Percentiles rank a stretch among this genome's conserved stretches.
Conservation (phyloP, 306 rosid genomes). For the Delonix regia region DNA sequence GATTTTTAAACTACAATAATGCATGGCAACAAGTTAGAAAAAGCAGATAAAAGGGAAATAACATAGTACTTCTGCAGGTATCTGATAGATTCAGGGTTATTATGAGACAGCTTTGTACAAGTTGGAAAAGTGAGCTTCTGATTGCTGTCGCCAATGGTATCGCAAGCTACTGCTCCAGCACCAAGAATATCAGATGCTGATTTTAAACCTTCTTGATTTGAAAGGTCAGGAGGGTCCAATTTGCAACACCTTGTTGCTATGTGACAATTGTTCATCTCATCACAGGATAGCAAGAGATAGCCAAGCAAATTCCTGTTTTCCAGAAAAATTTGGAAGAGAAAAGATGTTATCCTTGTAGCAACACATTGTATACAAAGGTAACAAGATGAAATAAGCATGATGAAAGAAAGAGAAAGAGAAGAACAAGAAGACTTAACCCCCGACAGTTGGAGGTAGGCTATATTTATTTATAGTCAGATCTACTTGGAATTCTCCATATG, state of each 20-base stretch:
- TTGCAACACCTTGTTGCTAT: slow-evolving; percentile 76
- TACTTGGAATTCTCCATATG: neutral
- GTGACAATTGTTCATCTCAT: slow-evolving; percentile 60
- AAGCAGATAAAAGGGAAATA: slow-evolving; percentile 15
- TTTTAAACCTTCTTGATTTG: slow-evolving; percentile 59
- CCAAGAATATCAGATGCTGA: slow-evolving; percentile 70
- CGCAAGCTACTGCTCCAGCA: slow-evolving; percentile 89
- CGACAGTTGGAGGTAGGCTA: slow-evolving; percentile 23
- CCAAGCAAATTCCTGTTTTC: slow-evolving; percentile 85
- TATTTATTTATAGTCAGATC: neutral
- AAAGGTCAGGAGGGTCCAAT: slow-evolving; percentile 47
- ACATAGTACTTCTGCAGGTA: slow-evolving; percentile 70
- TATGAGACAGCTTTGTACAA: slow-evolving; percentile 60
- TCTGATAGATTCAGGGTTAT: slow-evolving; percentile 52
- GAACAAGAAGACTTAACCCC: neutral
- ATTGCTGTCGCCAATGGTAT: slow-evolving; percentile 56
- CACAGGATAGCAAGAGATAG: slow-evolving; percentile 71
- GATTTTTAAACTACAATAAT: neutral
- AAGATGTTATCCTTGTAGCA: slow-evolving; percentile 33
- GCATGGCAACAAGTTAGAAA: neutral
- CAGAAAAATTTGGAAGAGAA: slow-evolving; percentile 37
- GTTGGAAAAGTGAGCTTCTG: slow-evolving; percentile 75
- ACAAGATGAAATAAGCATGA: neutral
- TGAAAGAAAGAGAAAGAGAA: neutral
- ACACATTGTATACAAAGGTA: neutral